Conservation (phyloP, 768 basidiomycete genomes). For the Mycena latifolia region DNA sequence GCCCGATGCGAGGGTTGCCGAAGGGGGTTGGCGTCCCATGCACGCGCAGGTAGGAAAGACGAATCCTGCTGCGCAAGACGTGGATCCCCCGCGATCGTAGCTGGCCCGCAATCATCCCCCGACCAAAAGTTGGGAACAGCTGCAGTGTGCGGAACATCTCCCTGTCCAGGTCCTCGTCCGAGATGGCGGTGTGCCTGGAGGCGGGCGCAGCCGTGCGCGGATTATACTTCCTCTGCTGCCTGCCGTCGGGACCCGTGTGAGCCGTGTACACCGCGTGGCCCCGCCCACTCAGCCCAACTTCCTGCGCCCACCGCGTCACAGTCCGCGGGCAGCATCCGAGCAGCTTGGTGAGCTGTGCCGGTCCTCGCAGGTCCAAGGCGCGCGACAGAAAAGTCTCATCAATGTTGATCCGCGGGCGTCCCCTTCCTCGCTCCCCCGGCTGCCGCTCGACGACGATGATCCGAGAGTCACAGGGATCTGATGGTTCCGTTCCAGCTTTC, state of each 20-base stretch:
- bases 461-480: not conserved
- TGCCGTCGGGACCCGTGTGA: not conserved
- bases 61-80: conserved; percentile 25
- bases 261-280: not conserved
- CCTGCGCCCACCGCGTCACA: not conserved
- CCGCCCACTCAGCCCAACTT: not conserved
- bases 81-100: conserved; percentile 4
- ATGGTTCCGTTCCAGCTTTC: not conserved
- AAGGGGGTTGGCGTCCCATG: conserved; percentile 23
- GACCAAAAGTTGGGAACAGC: conserved; percentile 32
- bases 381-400: not conserved
- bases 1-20: conserved; percentile 23
- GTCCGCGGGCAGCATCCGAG: not conserved
- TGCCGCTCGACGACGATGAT: not conserved
- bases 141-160: conserved; percentile 13
- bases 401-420: not conserved
- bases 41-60: conserved; percentile 22
- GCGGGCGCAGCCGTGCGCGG: not conserved
- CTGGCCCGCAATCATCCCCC: conserved; percentile 24
- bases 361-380: not conserved
- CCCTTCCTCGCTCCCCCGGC: not conserved
- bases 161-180: not conserved
- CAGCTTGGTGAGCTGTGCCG: not conserved
- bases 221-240: not conserved
- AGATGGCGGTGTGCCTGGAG: not conserved